Evolutionary conservation across 129 eudicot genomes (phyloP), one percentile per base, ranked within the genome.

Genomic region (Flaveria trinervia): DNA sequence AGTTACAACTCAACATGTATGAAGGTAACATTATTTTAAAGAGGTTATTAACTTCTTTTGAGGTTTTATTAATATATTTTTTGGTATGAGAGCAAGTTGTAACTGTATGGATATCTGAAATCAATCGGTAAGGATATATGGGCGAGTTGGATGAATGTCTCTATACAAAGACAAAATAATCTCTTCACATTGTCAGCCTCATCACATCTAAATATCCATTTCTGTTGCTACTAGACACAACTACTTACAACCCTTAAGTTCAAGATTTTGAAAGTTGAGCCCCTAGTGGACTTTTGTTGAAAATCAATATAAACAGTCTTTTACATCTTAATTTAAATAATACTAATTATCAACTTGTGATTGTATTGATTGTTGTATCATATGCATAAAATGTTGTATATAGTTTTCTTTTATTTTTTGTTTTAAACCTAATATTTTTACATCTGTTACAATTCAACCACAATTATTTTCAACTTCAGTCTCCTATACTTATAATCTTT

Each of bases 71-170:
- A 14, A 49, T 6, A 13, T 60, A 3, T 28, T 26, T 64, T 52
- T 30, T 54, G 64, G 50, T 36, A 17, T 18, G 76, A 25, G 76
- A 39, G 67, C 52, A 55, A 54, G 76, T 54, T 72, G 15, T 62
- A 52, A 20, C 0, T 72, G 50, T 46, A 52, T 72, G 50, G 50
- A 54, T 55, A 41, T 39, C 1, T 72, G 7, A 57, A 20, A 71
- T 54, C 30, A 52, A 28, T 54, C 51, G 76, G 66, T 72, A 33
- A 72, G 16, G 17, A 65, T 72, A 65, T 72, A 72, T 72, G 76
- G 65, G 49, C 36, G 51, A 72, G 43, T 72, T 36, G 65, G 76
- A 51, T 72, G 76, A 52, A 17, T 28, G 50, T 26, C 65, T 26
- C 4, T 61, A 30, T 52, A 46, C 67, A 39, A 72, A 72, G 22